Conservation (phyloP, 2,329 filamentous ascomycete genomes). For the Hymenoscyphus repandus region DNA sequence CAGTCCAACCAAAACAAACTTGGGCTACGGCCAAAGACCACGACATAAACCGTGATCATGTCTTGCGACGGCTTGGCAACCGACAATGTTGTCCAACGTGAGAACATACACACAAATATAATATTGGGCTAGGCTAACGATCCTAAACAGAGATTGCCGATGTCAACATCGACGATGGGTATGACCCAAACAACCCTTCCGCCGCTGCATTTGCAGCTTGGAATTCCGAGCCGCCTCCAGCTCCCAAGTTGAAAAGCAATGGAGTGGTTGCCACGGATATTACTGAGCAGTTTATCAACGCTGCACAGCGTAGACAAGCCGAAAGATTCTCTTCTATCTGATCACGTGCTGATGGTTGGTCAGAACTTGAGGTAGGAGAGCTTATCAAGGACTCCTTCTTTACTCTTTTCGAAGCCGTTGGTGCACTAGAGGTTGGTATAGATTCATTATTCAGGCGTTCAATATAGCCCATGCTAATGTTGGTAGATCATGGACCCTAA, state of each 20-base stretch:
- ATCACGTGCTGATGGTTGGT: constrained; percentile 24
- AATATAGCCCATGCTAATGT: not conserved
- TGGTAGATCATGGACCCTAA: constrained; percentile 94
- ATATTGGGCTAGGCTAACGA: constrained; percentile 14
- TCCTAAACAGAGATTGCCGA: constrained; percentile 21
- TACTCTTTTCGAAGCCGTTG: constrained; percentile 90
- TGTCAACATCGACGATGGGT: constrained; percentile 26
- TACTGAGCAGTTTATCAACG: constrained; percentile 49
- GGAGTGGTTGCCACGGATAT: constrained; percentile 55
- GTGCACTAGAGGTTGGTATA: constrained; percentile 65
- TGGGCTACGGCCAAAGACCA: not conserved
- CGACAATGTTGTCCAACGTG: constrained; percentile 23
- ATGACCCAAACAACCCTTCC: constrained; percentile 11
- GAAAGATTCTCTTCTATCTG: not conserved
- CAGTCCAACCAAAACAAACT: not conserved
- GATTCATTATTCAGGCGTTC: not conserved
- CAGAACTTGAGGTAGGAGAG: constrained; percentile 73
- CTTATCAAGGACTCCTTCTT: constrained; percentile 93
- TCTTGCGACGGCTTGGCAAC: no score
- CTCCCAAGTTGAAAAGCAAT: constrained; percentile 32
- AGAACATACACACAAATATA: not conserved
- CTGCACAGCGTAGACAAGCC: constrained; percentile 44
- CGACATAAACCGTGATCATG: not conserved
- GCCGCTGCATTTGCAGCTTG: constrained; percentile 19
- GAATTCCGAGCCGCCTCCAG: constrained; percentile 26